phyloP scores from a whole-genome alignment of 2,329 filamentous ascomycete genomes.

The Stagonosporopsis vannaccii region DNA sequence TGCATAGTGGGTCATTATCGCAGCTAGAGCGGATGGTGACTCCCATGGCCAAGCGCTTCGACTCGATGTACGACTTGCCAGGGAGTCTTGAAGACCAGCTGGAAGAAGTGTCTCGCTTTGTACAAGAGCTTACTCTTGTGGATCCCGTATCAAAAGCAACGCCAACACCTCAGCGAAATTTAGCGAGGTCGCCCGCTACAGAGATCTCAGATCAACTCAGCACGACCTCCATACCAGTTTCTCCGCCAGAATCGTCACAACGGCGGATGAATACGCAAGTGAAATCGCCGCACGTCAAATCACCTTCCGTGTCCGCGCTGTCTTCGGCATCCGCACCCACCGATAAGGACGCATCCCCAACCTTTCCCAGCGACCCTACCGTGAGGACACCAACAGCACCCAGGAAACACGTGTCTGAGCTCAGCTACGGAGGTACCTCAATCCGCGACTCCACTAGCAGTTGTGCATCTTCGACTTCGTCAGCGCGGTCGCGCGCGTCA shows the following conservation, averaged over 20 bases:
- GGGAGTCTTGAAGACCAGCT: slow-evolving; percentile 37
- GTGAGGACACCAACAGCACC: slow-evolving; percentile 9
- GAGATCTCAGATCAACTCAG: slow-evolving; percentile 11
- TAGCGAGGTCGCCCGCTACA: slow-evolving; percentile 27
- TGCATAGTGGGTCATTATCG: slow-evolving; percentile 44
- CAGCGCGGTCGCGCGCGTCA: slow-evolving; percentile 19
- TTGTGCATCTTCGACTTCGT: slow-evolving; percentile 85
- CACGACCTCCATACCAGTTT: neutral
- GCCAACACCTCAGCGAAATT: slow-evolving; percentile 24
- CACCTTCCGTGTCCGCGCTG: neutral
- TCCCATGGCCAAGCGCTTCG: slow-evolving; percentile 45
- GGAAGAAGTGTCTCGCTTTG: slow-evolving; percentile 41
- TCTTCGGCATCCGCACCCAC: neutral
- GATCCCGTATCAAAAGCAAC: slow-evolving; percentile 16
- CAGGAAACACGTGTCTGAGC: slow-evolving; percentile 34
- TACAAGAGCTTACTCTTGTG: slow-evolving; percentile 34
- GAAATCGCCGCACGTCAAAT: neutral
- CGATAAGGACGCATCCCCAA: neutral
- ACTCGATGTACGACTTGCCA: slow-evolving; percentile 35
- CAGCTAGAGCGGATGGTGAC: slow-evolving; percentile 38
- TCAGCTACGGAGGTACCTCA: slow-evolving; percentile 70
- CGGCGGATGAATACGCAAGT: neutral
- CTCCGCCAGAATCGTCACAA: slow-evolving; percentile 1
- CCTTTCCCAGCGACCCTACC: neutral
- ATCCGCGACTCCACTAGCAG: slow-evolving; percentile 79